Conservation (phyloP, 495 filamentous ascomycete genomes). For the Oidiodendron maius region DNA sequence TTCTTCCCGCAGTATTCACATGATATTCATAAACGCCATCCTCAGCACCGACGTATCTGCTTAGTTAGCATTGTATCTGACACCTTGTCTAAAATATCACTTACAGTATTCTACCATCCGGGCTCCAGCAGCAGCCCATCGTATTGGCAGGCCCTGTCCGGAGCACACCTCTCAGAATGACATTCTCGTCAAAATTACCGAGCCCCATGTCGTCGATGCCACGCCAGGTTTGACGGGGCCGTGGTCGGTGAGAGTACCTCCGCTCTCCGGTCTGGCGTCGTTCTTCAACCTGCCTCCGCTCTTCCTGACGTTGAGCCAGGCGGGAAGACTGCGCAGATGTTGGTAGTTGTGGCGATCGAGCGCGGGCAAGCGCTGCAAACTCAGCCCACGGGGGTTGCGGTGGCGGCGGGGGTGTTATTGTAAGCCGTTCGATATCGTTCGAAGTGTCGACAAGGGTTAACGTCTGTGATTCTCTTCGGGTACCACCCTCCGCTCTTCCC, state of each 20-base stretch:
- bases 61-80: constrained; percentile 14
- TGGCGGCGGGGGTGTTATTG: constrained; percentile 10
- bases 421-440: constrained; percentile 13
- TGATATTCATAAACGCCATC: constrained; percentile 70
- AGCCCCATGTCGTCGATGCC: constrained; percentile 7
- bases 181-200: constrained; percentile 6
- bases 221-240: constrained; percentile 19
- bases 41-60: constrained; percentile 66
- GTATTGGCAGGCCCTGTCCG: constrained; percentile 28
- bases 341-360: constrained; percentile 19
- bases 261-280: too few species aligned
- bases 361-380: constrained; percentile 26
- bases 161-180: neutral
- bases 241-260: constrained; percentile 17
- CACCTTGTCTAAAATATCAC: too few species aligned
- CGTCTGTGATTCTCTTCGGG: constrained; percentile 14
- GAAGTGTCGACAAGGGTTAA: constrained; percentile 10
- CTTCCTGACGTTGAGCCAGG: constrained; percentile 16
- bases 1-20: constrained; percentile 59
- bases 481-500: constrained; percentile 13
- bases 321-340: constrained; percentile 15
- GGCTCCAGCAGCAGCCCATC: constrained; percentile 65
- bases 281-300: too few species aligned
- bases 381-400: constrained; percentile 26
- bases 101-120: constrained; percentile 64